Conservation (phyloP, 2,329 filamentous ascomycete species). For the Aspergillus versicolor region DNA sequence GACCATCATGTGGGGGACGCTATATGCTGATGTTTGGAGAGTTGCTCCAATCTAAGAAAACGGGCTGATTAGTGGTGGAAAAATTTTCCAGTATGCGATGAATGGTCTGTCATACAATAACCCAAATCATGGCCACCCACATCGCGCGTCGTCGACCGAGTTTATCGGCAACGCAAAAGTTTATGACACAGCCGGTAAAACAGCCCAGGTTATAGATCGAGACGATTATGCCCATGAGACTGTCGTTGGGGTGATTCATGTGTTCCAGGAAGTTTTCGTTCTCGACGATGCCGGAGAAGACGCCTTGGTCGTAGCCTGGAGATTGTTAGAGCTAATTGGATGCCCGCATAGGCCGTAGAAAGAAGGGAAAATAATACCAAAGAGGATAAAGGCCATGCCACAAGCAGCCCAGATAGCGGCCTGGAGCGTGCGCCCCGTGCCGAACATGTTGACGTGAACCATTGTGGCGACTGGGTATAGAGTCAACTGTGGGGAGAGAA, state of each 20-base stretch:
- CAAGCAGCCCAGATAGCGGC: slow-evolving; percentile 22
- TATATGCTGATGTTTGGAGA: slow-evolving; percentile 33
- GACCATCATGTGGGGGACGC: slow-evolving; percentile 37
- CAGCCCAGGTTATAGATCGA: slow-evolving; percentile 47
- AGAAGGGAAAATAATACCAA: slow-evolving; percentile 15
- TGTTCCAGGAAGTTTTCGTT: slow-evolving; percentile 46
- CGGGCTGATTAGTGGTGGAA: too few relatives aligned
- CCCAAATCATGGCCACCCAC: slow-evolving; percentile 37
- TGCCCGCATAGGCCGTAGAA: too few relatives aligned
- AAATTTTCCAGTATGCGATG: too few relatives aligned
- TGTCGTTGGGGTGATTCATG: slow-evolving; percentile 39
- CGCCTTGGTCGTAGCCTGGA: slow-evolving; percentile 51
- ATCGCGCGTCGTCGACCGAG: slow-evolving; percentile 32
- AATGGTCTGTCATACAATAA: slow-evolving; percentile 23
- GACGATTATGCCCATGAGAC: slow-evolving; percentile 45
- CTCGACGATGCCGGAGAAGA: slow-evolving; percentile 50
- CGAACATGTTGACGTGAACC: slow-evolving; percentile 26
- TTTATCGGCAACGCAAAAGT: slow-evolving; percentile 31
- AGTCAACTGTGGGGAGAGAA: not conserved
- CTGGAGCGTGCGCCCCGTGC: slow-evolving; percentile 22
- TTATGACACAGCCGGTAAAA: slow-evolving; percentile 36
- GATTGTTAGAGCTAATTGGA: not conserved
- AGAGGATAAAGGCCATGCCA: slow-evolving; percentile 28
- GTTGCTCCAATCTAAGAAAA: slow-evolving; percentile 30
- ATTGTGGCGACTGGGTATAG: slow-evolving; percentile 11